These are phyloP conservation scores for Tuber aestivum DNA, from an alignment of 495 filamentous ascomycete species.

Conservation along the genomic window DNA sequence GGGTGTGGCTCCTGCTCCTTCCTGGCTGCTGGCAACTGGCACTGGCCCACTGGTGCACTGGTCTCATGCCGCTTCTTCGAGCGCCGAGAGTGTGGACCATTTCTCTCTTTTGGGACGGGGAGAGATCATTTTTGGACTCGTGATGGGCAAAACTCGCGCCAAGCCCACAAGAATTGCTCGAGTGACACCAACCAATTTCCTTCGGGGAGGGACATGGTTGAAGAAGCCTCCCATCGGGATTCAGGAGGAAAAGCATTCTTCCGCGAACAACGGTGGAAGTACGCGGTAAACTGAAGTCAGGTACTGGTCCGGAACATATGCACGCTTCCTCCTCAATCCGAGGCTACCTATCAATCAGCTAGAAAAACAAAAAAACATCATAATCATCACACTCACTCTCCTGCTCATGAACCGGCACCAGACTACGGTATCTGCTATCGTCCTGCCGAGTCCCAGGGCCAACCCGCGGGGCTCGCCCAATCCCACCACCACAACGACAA, in stretches of 20 bases:
- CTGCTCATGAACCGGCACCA: neutral
- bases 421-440: neutral
- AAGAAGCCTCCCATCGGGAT: neutral
- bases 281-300: neutral
- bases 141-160: neutral
- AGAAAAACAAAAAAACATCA: neutral
- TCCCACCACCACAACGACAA: neutral
- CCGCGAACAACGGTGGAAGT: neutral
- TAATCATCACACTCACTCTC: neutral
- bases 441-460: neutral
- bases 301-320: neutral
- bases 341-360: neutral
- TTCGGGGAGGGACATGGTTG: conserved; percentile 2
- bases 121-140: neutral
- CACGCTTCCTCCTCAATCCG: neutral
- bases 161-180: neutral
- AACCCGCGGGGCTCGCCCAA: neutral
- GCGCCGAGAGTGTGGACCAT: neutral
- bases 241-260: neutral
- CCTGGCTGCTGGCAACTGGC: neutral
- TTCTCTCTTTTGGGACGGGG: neutral
- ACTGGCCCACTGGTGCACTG: neutral
- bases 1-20: conserved; percentile 1
- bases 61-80: neutral
- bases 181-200: neutral